Conservation (phyloP, 2,329 filamentous ascomycete species). For the Diaporthe aspalathi region DNA sequence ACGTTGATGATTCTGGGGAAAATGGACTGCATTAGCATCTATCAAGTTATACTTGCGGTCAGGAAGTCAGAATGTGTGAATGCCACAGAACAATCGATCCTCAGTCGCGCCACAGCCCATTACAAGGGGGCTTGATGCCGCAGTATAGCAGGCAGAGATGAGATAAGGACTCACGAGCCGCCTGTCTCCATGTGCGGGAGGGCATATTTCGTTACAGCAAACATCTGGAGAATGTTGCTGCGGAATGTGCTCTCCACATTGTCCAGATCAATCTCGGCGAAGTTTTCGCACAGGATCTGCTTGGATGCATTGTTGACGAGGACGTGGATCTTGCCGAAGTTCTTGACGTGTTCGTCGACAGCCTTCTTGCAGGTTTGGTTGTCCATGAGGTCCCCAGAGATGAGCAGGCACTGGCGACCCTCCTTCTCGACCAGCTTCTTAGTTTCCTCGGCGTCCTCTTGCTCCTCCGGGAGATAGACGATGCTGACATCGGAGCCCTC, state of each 20-base stretch:
- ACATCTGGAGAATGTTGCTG: slow-evolving; percentile 68
- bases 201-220: slow-evolving; percentile 69
- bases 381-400: slow-evolving; percentile 61
- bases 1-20: slow-evolving; percentile 65
- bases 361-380: slow-evolving; percentile 61
- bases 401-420: slow-evolving; percentile 58
- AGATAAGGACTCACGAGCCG: slow-evolving; percentile 50
- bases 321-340: slow-evolving; percentile 58
- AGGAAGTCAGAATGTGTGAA: neutral
- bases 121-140: neutral
- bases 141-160: neutral
- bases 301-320: slow-evolving; percentile 71
- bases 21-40: neutral
- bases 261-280: slow-evolving; percentile 65
- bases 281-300: slow-evolving; percentile 64
- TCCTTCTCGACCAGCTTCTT: slow-evolving; percentile 63
- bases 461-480: slow-evolving; percentile 66
- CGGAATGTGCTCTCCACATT: slow-evolving; percentile 67
- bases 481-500: slow-evolving; percentile 69
- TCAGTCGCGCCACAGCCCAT: too few relatives aligned
- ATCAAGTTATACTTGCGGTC: neutral
- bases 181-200: slow-evolving; percentile 66
- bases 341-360: slow-evolving; percentile 64
- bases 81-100: too few relatives aligned
- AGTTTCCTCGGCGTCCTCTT: slow-evolving; percentile 66